Conservation (phyloP, 139 green algal genomes). For the Zygnema circumcarinatum region DNA sequence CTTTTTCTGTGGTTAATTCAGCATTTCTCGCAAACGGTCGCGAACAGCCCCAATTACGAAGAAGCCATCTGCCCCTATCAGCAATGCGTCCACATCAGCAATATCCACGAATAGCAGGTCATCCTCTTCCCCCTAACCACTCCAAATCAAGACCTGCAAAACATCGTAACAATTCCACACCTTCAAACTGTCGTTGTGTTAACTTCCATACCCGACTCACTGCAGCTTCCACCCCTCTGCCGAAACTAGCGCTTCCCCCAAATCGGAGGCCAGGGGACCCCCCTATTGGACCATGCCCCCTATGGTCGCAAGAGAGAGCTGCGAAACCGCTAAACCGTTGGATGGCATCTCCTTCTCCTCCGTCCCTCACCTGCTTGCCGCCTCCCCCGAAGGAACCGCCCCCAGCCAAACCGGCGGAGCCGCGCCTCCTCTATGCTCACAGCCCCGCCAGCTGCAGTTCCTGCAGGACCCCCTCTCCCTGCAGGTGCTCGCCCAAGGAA, state of each 20-base stretch:
- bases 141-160: neutral
- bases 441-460: too few species aligned
- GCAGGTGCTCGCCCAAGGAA: too few species aligned
- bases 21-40: conserved; percentile 30
- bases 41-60: neutral
- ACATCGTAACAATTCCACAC: neutral
- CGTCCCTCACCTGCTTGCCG: too few species aligned
- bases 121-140: neutral
- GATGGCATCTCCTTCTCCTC: too few species aligned
- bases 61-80: neutral
- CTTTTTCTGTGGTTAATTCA: neutral
- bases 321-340: too few species aligned
- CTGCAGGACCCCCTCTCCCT: too few species aligned
- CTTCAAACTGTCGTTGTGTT: neutral
- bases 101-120: neutral
- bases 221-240: neutral
- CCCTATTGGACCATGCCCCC: neutral
- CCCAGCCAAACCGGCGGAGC: too few species aligned
- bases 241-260: neutral
- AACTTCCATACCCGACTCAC: neutral
- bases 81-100: neutral
- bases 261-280: neutral
- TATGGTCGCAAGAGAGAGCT: too few species aligned
- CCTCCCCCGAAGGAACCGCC: too few species aligned
- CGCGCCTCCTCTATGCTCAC: too few species aligned